phyloP scores from a whole-genome alignment of 345 rosid species.

The Citrus medica region DNA sequence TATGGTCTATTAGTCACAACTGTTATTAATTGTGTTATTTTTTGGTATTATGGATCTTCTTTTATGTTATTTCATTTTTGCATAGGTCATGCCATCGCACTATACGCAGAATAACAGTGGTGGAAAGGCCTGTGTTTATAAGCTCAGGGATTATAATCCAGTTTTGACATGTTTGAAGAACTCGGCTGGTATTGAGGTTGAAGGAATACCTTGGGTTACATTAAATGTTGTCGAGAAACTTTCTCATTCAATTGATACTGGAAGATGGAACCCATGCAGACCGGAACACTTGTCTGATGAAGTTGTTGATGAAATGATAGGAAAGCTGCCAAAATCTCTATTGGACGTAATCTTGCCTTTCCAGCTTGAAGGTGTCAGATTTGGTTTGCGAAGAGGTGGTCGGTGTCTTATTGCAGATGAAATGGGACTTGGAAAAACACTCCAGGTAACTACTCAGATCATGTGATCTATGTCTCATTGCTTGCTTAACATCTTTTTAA shows the following conservation, averaged over 20 bases:
- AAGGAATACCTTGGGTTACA: conserved; percentile 79
- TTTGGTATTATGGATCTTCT: background rate
- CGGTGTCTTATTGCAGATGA: conserved; percentile 96
- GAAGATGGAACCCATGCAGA: conserved; percentile 73
- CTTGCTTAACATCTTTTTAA: background rate
- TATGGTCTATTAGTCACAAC: background rate
- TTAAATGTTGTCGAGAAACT: conserved; percentile 68
- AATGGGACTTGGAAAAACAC: conserved; percentile 98
- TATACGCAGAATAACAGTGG: conserved; percentile 74
- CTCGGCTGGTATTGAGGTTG: conserved; percentile 47
- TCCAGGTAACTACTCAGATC: conserved; percentile 52
- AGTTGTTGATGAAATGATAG: conserved; percentile 54
- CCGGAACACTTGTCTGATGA: conserved; percentile 75
- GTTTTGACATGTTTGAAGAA: conserved; percentile 63
- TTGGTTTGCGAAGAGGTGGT: conserved; percentile 83
- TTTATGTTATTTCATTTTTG: conserved; percentile 4
- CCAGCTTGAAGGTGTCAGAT: conserved; percentile 81
- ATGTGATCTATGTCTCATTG: background rate
- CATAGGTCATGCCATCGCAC: conserved; percentile 64
- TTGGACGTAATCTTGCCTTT: conserved; percentile 70
- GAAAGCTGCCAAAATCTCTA: conserved; percentile 57
- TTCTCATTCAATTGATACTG: conserved; percentile 43
- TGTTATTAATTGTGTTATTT: background rate
- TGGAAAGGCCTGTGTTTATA: conserved; percentile 76
- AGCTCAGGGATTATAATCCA: conserved; percentile 60